Evolutionary conservation across 163 green algal species (phyloP).

Genomic region (Scenedesmus sp.): DNA sequence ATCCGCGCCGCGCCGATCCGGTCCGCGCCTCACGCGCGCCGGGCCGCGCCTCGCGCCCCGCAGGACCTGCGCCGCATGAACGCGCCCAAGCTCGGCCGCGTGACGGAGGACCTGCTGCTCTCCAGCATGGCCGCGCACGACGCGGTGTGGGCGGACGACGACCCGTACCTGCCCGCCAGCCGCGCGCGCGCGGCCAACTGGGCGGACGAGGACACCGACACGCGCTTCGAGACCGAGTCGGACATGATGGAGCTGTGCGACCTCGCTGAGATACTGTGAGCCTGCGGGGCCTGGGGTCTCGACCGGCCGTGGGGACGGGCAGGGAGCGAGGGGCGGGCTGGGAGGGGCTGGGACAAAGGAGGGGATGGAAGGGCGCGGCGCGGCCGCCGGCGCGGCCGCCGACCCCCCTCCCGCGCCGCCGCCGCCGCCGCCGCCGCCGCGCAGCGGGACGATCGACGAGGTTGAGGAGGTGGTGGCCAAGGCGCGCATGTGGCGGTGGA

Average conservation of each 20-base stretch:
- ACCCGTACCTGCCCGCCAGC: background rate
- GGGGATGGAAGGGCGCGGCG: background rate
- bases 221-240: constrained; percentile 68
- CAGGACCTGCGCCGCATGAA: constrained; percentile 32
- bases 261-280: constrained; percentile 68
- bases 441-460: constrained; percentile 83
- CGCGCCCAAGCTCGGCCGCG: constrained; percentile 14
- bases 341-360: too few species aligned
- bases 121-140: constrained; percentile 1
- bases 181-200: constrained; percentile 21
- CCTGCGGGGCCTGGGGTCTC: background rate
- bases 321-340: too few species aligned
- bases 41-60: background rate
- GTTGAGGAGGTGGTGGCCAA: constrained; percentile 76
- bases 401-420: background rate
- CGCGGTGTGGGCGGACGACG: constrained; percentile 11
- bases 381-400: background rate
- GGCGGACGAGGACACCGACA: constrained; percentile 57
- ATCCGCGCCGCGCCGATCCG: too few species aligned
- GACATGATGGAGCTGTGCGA: constrained; percentile 76
- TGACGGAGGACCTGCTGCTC: constrained; percentile 42
- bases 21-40: too few species aligned
- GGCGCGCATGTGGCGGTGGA: constrained; percentile 90
- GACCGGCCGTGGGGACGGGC: too few species aligned
- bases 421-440: too few species aligned